phyloP scores from a whole-genome alignment of 306 rosid species.

The Luffa acutangula region DNA sequence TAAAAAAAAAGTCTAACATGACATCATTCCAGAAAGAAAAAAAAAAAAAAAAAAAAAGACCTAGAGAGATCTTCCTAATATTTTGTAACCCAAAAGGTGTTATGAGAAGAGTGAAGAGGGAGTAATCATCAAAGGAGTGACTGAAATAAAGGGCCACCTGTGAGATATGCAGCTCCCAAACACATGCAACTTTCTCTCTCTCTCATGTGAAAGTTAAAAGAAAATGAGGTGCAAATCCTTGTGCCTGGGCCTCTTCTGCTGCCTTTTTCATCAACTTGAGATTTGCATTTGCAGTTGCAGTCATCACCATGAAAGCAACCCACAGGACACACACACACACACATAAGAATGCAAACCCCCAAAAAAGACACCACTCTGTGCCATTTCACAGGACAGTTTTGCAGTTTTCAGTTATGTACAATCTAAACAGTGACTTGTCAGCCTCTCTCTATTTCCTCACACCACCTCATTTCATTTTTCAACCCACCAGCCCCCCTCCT shows the following conservation, averaged over 20 bases:
- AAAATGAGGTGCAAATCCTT: neutral
- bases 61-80: neutral
- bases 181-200: neutral
- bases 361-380: constrained; percentile 7
- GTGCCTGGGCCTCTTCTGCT: neutral
- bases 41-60: neutral
- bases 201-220: constrained; percentile 1
- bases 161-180: neutral
- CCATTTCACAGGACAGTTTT: neutral
- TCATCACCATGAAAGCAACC: constrained; percentile 6
- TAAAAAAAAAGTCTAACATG: neutral
- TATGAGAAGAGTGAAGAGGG: neutral
- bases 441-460: neutral
- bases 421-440: constrained; percentile 4
- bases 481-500: neutral
- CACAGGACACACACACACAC: neutral
- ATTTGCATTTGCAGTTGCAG: neutral
- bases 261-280: constrained; percentile 1
- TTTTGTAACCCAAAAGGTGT: neutral
- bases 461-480: neutral
- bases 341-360: neutral
- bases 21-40: neutral
- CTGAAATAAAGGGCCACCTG: constrained; percentile 6
- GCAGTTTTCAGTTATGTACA: constrained; percentile 5
- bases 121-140: neutral